Evolutionary conservation across 78 protist species (phyloP).

Genomic region (Pigoraptor vietnamica): DNA sequence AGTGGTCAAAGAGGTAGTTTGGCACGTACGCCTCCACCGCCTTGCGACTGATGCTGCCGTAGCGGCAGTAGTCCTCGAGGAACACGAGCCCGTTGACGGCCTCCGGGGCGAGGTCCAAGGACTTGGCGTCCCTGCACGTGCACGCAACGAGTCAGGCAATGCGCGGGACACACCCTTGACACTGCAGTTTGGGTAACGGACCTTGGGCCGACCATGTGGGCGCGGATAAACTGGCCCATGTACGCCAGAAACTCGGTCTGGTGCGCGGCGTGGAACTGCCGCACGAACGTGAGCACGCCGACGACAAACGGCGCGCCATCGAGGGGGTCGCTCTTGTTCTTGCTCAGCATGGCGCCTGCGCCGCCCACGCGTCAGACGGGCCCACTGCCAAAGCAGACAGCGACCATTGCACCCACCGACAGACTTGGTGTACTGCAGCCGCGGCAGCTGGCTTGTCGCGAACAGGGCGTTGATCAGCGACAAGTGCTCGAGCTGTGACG

Average conservation of each 20-base stretch:
- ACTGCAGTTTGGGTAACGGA: background rate
- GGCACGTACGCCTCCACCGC: background rate
- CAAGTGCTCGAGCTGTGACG: constrained; percentile 41
- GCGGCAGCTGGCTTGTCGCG: constrained; percentile 32
- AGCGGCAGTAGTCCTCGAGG: background rate
- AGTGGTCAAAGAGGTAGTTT: background rate
- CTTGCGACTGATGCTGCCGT: background rate
- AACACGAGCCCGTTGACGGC: constrained; percentile 4
- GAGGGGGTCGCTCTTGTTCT: constrained; percentile 23
- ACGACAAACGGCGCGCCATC: constrained; percentile 77
- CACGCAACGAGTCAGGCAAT: background rate
- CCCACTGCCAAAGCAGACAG: background rate
- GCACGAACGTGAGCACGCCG: constrained; percentile 72
- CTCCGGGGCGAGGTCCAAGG: background rate
- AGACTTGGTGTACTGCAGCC: background rate
- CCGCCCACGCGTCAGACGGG: background rate
- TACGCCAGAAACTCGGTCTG: constrained; percentile 44
- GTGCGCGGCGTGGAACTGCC: constrained; percentile 69
- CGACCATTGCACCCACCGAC: background rate
- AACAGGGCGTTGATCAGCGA: constrained; percentile 40
- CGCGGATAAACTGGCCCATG: constrained; percentile 75
- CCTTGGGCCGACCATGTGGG: constrained; percentile 27
- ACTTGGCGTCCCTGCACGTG: constrained; percentile 7
- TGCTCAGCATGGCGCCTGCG: constrained; percentile 18
- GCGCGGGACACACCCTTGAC: background rate